phyloP scores from a whole-genome alignment of 805 yeast genomes.

The Peterozyma toletana region DNA sequence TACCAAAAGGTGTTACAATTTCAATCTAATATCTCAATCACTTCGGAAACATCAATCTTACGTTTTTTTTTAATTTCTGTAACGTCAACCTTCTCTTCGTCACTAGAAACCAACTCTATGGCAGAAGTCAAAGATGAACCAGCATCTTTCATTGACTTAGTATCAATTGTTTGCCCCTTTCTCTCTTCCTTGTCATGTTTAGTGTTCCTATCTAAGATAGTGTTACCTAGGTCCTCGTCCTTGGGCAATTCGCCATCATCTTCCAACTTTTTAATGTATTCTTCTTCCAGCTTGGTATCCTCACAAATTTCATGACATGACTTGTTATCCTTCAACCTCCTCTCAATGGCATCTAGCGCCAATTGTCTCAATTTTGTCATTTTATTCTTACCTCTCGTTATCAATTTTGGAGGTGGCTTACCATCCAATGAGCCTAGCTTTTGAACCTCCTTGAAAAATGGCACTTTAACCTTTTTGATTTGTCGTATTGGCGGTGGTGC shows the following conservation, averaged over 20 bases:
- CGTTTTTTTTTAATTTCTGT: no score
- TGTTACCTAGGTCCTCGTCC: slow-evolving; percentile 35
- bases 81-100: no score
- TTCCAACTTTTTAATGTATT: slow-evolving; percentile 16
- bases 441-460: slow-evolving; percentile 31
- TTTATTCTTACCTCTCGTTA: slow-evolving; percentile 8
- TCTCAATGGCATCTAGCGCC: slow-evolving; percentile 55
- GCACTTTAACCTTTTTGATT: slow-evolving; percentile 17
- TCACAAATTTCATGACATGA: slow-evolving; percentile 28
- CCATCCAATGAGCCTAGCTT: slow-evolving; percentile 21
- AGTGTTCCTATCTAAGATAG: slow-evolving; percentile 18
- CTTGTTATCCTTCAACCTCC: slow-evolving; percentile 45
- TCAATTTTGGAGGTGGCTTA: slow-evolving; percentile 10
- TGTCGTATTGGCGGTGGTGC: slow-evolving; percentile 9
- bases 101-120: no score
- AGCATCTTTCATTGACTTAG: not conserved
- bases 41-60: no score
- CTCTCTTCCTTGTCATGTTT: slow-evolving; percentile 7
- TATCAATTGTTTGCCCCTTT: not conserved
- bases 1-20: no score
- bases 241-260: slow-evolving; percentile 26
- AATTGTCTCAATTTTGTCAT: slow-evolving; percentile 24
- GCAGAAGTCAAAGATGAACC: not conserved
- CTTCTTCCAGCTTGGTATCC: slow-evolving; percentile 13
- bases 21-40: no score